These are phyloP conservation scores for Veloboletus limbatus DNA, from an alignment of 1,284 basidiomycete species.

Conservation along the genomic window DNA sequence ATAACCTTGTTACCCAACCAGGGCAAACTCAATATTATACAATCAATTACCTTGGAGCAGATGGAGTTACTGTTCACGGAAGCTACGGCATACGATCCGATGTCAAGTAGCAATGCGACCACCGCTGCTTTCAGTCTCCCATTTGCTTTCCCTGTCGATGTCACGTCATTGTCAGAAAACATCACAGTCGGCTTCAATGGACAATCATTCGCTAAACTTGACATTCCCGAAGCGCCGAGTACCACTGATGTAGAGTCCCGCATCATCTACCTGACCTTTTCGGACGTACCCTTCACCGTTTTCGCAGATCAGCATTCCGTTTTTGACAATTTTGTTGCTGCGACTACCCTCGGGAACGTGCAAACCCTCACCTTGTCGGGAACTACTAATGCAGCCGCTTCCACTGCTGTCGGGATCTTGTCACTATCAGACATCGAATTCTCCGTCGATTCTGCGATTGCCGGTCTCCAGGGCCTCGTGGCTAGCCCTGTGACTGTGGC, in stretches of 20 bases:
- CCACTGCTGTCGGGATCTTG: conserved; percentile 74
- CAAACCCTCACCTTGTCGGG: conserved; percentile 60
- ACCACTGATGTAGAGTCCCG: conserved; percentile 66
- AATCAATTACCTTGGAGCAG: conserved; percentile 62
- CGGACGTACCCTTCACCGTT: conserved; percentile 59
- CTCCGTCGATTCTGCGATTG: conserved; percentile 58
- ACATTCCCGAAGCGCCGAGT: conserved; percentile 58
- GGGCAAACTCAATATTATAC: conserved; percentile 63
- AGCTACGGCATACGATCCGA: conserved; percentile 54
- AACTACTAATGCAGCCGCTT: conserved; percentile 54
- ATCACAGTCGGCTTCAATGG: conserved; percentile 57
- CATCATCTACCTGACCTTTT: conserved; percentile 63
- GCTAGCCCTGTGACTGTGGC: conserved; percentile 57
- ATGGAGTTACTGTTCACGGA: conserved; percentile 62
- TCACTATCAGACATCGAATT: conserved; percentile 61
- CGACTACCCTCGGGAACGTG: conserved; percentile 52
- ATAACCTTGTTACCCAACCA: conserved; percentile 64
- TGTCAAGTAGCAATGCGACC: conserved; percentile 59
- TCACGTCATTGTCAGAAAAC: conserved; percentile 59
- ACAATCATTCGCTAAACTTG: conserved; percentile 58
- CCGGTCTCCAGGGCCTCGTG: conserved; percentile 67
- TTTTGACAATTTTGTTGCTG: conserved; percentile 69
- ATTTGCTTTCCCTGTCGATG: conserved; percentile 71
- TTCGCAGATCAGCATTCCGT: conserved; percentile 48
- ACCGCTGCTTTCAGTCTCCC: conserved; percentile 66